Base-by-base conservation (phyloP, 495 filamentous ascomycete genomes). In the Rusavskia elegans region DNA sequence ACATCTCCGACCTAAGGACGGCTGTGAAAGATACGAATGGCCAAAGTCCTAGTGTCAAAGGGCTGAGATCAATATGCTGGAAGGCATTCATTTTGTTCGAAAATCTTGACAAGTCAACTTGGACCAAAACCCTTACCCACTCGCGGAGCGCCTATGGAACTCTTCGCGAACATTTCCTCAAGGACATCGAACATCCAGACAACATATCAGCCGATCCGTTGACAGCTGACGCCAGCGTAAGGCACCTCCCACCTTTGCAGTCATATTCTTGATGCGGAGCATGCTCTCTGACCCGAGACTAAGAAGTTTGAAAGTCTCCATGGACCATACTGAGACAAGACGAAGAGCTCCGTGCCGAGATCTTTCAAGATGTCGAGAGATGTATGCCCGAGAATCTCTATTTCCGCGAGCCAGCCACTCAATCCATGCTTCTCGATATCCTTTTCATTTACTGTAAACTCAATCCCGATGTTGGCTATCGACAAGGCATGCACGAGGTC, bases 401-500 rank as follows among this genome's bases (percentile, higher is more conserved):
- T 63, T 99, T 97, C 53, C 88, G 87, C 27, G 77, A 87, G 48
- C 77, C 84, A 13, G 64, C 71, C 5, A 83, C 89, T 6, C 93
- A 97, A 61, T 74, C 71, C 7, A 86, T 85, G 64, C 80, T 99
- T 53, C 73, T 88, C 20, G 87, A 97, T 63, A 79, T 96, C 38
- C 68, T 96, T 38, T 97, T 98, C 60, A 76, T 98, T 55, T 96
- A 87, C 66, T 89, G 89, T 62, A 96, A 95, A 65, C 80, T 95
- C 42, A 90, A 95, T 58, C 85, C 82, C 13, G 82, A 84, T 57
- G 71, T 90, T 41, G 83, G 89, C 17, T 98, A 98, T 59, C 79
- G 93, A 25, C 92, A 98, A 68, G 92, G 92, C 17, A 97, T 98
- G 89, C 92, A 98, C 62, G 92, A 98, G 65, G 65, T 98, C 21